Evolutionary conservation across 2,329 filamentous ascomycete species (phyloP).

Genomic region (Chalara sp.): DNA sequence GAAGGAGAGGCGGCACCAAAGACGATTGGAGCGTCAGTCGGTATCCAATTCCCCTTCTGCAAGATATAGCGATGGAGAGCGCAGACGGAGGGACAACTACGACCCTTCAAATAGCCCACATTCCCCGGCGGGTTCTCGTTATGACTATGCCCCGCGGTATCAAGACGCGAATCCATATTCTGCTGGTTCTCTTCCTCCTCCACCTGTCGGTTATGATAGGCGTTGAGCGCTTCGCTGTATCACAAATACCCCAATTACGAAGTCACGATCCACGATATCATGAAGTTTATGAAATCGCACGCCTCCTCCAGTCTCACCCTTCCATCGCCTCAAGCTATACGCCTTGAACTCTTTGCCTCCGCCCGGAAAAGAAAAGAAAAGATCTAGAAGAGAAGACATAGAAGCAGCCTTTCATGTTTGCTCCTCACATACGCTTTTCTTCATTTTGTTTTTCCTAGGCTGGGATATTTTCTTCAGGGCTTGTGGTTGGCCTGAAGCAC

Average conservation of each 20-base stretch:
- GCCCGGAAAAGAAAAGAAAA: neutral
- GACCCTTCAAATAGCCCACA: conserved; percentile 4
- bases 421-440: neutral
- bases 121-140: conserved; percentile 19
- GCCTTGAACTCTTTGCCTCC: too few species aligned
- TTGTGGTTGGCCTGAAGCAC: neutral
- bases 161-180: conserved; percentile 39
- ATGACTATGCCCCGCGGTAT: conserved; percentile 33
- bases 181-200: conserved; percentile 22
- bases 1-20: conserved; percentile 35
- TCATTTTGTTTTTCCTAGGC: neutral
- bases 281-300: neutral
- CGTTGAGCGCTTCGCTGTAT: conserved; percentile 2
- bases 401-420: neutral
- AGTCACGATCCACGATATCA: conserved; percentile 2
- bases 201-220: conserved; percentile 24
- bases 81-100: conserved; percentile 7
- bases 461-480: neutral
- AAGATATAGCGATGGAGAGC: conserved; percentile 22
- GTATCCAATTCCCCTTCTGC: conserved; percentile 19
- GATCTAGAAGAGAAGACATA: neutral
- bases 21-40: conserved; percentile 35
- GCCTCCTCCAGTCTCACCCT: too few species aligned
- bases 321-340: too few species aligned
- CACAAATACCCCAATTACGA: conserved; percentile 2